phyloP scores from a whole-genome alignment of 148 eudicot genomes.

The Fallopia convolvulus region DNA sequence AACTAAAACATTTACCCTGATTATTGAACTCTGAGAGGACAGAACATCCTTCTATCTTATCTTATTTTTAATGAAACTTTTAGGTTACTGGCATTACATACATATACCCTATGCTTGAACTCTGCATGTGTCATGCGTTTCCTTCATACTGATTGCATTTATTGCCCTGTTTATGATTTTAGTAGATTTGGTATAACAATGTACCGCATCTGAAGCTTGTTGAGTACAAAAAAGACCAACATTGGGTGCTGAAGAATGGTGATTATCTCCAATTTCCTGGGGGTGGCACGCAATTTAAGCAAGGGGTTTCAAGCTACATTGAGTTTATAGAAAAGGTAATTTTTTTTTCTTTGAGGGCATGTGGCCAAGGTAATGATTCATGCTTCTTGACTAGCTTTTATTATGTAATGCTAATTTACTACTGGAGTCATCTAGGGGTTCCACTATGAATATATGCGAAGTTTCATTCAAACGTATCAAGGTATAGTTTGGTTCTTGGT shows the following conservation, averaged over 20 bases:
- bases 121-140: background rate
- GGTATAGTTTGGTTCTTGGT: no score
- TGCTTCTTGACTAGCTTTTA: background rate
- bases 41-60: background rate
- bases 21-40: background rate
- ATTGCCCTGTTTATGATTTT: background rate
- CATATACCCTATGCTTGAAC: no score
- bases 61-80: background rate
- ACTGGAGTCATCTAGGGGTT: background rate
- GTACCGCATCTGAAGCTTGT: constrained; percentile 98
- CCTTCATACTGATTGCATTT: constrained; percentile 1
- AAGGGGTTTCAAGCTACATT: constrained; percentile 74
- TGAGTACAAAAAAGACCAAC: constrained; percentile 94
- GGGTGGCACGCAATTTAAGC: constrained; percentile 94
- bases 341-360: background rate
- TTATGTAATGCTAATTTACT: background rate
- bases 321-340: constrained; percentile 67
- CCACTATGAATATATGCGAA: background rate
- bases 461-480: no score
- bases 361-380: background rate
- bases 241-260: constrained; percentile 75
- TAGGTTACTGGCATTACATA: no score
- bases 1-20: background rate
- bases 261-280: constrained; percentile 90
- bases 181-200: constrained; percentile 87